Evolutionary conservation across 768 basidiomycete genomes (phyloP), one percentile per base, ranked within the genome.

Genomic region (Mycena venus): DNA sequence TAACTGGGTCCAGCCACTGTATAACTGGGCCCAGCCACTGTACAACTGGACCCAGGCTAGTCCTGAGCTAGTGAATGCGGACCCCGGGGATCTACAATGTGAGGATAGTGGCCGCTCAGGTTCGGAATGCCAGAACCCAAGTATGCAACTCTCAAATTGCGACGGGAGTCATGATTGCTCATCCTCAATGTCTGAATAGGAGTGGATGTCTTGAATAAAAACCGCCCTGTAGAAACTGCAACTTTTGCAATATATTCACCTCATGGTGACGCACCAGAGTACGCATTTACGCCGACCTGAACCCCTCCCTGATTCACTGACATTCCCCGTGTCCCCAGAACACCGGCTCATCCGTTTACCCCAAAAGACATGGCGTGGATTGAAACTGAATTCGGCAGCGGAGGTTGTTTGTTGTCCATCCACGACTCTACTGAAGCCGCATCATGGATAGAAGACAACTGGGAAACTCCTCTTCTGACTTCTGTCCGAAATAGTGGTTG

Each of bases 381-480:
- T 42, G 12, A 64, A 34, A 21, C 44, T 17, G 23, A 49, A n/a
- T 27, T 64, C 9, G 21, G 44, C 21, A 34, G 19, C 10, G 63
- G 63, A 8, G 65, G 65, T 3, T 66, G 49, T 19, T 25, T 31
- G 11, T 14, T 66, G 27, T 68, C 66, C 9, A 23, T 68, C 40
- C 55, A 68, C n/a, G 31, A 31, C 21, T 17, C 66, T 7, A 14
- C 15, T 4, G 40, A 58, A 42, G 66, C 66, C 2, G 55, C 27
- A 14, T 9, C 19, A 31, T 67, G 66, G 66, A 42, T 67, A 56
- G 55, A 67, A 21, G 32, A 67, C 11, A 58, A 68, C 27, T 68
- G 56, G 55, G 55, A 58, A 4, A 12, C 17, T 27, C 29, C 38
- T 42, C 53, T 58, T 19, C 19, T 59, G 34, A 31, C 23, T 9